Percentiles rank a stretch among this genome's conserved stretches.
phyloP scores from a whole-genome alignment of 176 grass and related monocot genomes.

The Calamus simplicifolius region DNA sequence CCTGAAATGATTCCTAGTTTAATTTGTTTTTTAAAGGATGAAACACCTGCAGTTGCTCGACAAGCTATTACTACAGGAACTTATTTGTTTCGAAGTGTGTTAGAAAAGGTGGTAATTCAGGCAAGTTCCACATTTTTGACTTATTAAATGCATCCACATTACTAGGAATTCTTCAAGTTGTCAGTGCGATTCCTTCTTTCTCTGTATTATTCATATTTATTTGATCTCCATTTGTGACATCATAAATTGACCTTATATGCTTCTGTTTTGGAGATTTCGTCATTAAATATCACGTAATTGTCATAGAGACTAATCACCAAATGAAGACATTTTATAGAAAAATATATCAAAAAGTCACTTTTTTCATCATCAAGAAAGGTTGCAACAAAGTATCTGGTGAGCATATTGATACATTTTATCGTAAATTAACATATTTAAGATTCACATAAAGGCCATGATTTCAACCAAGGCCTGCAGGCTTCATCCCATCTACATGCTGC shows the following conservation, averaged over 20 bases:
- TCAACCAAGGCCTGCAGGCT: no score
- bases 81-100: slow-evolving; percentile 48
- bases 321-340: background rate
- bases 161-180: no score
- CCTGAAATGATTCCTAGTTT: slow-evolving; percentile 57
- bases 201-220: background rate
- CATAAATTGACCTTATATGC: no score
- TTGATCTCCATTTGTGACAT: background rate
- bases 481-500: no score
- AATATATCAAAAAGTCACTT: background rate
- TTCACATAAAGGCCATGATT: no score
- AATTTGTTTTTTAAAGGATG: slow-evolving; percentile 60
- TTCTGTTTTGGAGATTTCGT: no score
- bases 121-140: slow-evolving; percentile 17
- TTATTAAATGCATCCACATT: no score
- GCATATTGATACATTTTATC: no score
- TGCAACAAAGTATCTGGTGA: no score
- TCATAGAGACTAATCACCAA: no score
- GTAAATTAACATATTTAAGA: no score
- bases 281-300: no score
- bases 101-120: slow-evolving; percentile 68
- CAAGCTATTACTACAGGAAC: slow-evolving; percentile 85
- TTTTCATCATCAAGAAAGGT: background rate
- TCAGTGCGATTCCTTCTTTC: background rate
- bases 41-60: slow-evolving; percentile 55